Conservation (phyloP, 805 yeast genomes). For the Schwanniomyces polymorphus region DNA sequence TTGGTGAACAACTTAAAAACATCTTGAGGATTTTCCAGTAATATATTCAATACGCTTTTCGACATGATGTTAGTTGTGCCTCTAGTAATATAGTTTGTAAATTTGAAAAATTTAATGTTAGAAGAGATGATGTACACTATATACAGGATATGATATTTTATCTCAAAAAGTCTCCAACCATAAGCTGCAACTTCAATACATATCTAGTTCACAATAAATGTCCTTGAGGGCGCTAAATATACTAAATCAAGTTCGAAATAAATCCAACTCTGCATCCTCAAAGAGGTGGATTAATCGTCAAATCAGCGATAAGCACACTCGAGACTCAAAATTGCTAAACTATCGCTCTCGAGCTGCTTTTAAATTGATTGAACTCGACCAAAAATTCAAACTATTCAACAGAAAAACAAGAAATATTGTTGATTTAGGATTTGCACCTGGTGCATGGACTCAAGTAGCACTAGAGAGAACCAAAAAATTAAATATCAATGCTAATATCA, state of each 20-base stretch:
- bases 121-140: conserved; percentile 4
- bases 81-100: not conserved
- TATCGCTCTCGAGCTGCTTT: conserved; percentile 88
- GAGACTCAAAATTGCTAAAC: conserved; percentile 62
- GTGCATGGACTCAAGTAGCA: conserved; percentile 92
- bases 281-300: conserved; percentile 77
- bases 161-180: too few relatives aligned
- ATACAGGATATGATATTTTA: conserved; percentile 1
- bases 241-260: conserved; percentile 1
- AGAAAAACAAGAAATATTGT: conserved; percentile 59
- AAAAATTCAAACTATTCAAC: conserved; percentile 57
- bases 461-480: conserved; percentile 40
- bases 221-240: not conserved
- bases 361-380: conserved; percentile 75
- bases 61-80: conserved; percentile 12
- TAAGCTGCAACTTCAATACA: not conserved
- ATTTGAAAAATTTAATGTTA: conserved; percentile 4
- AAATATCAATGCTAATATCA: conserved; percentile 48
- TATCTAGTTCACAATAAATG: not conserved
- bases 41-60: conserved; percentile 18
- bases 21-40: conserved; percentile 22
- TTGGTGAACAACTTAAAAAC: conserved; percentile 18
- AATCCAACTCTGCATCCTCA: conserved; percentile 48
- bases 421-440: conserved; percentile 92
- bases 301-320: conserved; percentile 59